These are phyloP conservation scores for Perilla frutescens DNA, from an alignment of 257 asterid species.

Conservation along the genomic window DNA sequence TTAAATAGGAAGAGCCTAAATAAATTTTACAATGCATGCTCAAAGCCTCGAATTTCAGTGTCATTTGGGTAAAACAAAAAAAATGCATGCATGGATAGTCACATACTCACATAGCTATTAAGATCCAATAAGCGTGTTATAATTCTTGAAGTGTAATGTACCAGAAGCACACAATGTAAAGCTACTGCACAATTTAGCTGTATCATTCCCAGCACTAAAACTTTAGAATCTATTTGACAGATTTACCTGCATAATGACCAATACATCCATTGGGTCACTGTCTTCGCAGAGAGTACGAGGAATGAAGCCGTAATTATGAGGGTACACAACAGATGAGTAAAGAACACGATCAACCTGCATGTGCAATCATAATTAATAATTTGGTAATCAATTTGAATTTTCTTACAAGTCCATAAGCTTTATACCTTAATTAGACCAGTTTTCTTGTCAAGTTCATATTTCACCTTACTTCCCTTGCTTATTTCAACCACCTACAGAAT, in stretches of 20 bases:
- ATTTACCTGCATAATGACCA: constrained; percentile 95
- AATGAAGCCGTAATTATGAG: constrained; percentile 95
- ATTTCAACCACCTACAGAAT: constrained; percentile 86
- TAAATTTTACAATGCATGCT: background rate
- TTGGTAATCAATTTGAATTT: background rate
- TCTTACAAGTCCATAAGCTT: background rate
- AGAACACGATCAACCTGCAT: constrained; percentile 94
- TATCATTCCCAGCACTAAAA: constrained; percentile 7
- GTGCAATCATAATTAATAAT: constrained; percentile 23
- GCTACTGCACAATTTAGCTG: constrained; percentile 7
- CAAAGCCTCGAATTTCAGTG: too few species aligned
- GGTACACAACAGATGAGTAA: constrained; percentile 94
- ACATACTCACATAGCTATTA: too few species aligned
- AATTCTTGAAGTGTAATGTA: too few species aligned
- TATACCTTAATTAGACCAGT: constrained; percentile 93
- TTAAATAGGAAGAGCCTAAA: background rate
- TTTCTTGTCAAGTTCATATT: constrained; percentile 89
- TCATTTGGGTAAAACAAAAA: background rate
- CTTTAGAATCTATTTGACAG: constrained; percentile 20
- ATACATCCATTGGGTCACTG: constrained; percentile 89
- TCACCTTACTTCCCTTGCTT: constrained; percentile 94
- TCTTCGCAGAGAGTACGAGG: constrained; percentile 97
- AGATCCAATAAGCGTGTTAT: too few species aligned
- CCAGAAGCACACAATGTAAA: background rate
- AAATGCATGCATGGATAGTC: too few species aligned